Percentiles rank a stretch among this genome's conserved stretches.
phyloP scores from a whole-genome alignment of 2,329 filamentous ascomycete genomes.

The Cytospora mali region DNA sequence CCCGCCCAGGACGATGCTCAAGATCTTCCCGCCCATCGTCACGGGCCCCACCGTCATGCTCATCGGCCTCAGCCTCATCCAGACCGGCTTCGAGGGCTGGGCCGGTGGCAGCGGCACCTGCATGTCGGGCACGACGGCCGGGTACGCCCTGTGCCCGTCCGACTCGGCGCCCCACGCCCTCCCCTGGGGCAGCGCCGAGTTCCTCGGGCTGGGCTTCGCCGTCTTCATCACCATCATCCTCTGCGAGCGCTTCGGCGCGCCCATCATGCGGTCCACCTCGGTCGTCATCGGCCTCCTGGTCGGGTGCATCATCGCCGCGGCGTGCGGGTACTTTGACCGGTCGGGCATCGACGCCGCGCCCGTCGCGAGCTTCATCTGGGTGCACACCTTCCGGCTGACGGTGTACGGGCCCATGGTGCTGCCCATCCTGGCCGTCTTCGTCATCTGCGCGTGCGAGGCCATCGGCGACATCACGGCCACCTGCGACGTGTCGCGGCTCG shows the following conservation, averaged over 20 bases:
- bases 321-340: conserved; percentile 77
- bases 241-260: conserved; percentile 78
- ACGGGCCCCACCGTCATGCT: conserved; percentile 54
- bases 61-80: conserved; percentile 74
- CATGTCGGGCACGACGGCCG: conserved; percentile 47
- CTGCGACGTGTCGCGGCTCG: conserved; percentile 76
- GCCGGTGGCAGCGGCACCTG: conserved; percentile 71
- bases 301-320: conserved; percentile 78
- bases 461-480: conserved; percentile 82
- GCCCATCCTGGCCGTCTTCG: conserved; percentile 68
- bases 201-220: conserved; percentile 76
- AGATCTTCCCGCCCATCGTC: conserved; percentile 74
- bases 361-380: conserved; percentile 75
- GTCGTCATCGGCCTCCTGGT: conserved; percentile 74
- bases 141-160: conserved; percentile 67
- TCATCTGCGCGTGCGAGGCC: conserved; percentile 77
- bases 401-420: conserved; percentile 75
- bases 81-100: conserved; percentile 76
- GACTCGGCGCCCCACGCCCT: conserved; percentile 70
- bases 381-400: conserved; percentile 72
- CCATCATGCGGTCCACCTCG: conserved; percentile 81
- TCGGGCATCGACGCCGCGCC: conserved; percentile 72
- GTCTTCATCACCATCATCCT: conserved; percentile 80
- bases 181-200: conserved; percentile 78
- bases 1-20: conserved; percentile 67